These are phyloP conservation scores for Ceratobasidium theobromae DNA, from an alignment of 1,284 basidiomycete genomes.

Conservation along the genomic window DNA sequence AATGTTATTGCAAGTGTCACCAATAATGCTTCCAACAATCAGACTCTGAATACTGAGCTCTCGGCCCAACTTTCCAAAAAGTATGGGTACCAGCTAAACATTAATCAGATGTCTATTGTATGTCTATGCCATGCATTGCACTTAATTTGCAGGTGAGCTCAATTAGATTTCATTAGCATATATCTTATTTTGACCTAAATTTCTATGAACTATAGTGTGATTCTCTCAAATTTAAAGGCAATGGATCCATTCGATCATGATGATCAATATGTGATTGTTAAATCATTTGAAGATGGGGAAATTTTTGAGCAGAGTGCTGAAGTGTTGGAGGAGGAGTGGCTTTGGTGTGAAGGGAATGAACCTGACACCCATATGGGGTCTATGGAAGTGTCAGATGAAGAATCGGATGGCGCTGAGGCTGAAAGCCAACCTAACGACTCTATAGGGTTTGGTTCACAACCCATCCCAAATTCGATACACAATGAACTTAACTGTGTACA, in stretches of 20 bases:
- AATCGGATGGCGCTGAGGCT: not conserved
- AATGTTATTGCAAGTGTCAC: slow-evolving; percentile 8
- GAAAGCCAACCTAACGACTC: not conserved
- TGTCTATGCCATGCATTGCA: slow-evolving; percentile 4
- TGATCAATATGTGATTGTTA: not conserved
- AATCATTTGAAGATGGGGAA: not conserved
- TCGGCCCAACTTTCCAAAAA: not conserved
- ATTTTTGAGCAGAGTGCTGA: not conserved
- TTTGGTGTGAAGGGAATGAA: not conserved
- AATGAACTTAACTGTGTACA: not conserved
- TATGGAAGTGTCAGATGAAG: not conserved
- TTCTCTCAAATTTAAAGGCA: not conserved
- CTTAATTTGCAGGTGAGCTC: not conserved
- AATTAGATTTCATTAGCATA: not conserved
- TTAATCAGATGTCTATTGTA: not conserved
- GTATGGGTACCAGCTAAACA: not conserved
- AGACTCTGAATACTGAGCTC: slow-evolving; percentile 2
- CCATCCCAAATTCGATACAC: not conserved
- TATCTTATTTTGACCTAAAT: not conserved
- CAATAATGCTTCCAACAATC: slow-evolving; percentile 5
- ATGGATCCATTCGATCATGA: not conserved
- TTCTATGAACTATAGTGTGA: not conserved
- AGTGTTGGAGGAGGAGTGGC: not conserved
- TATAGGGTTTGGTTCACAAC: not conserved
- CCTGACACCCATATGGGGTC: not conserved